Percentiles rank a stretch among this genome's conserved stretches.
Conservation (phyloP, 2,329 filamentous ascomycete genomes). For the Aspergillus carbonarius region DNA sequence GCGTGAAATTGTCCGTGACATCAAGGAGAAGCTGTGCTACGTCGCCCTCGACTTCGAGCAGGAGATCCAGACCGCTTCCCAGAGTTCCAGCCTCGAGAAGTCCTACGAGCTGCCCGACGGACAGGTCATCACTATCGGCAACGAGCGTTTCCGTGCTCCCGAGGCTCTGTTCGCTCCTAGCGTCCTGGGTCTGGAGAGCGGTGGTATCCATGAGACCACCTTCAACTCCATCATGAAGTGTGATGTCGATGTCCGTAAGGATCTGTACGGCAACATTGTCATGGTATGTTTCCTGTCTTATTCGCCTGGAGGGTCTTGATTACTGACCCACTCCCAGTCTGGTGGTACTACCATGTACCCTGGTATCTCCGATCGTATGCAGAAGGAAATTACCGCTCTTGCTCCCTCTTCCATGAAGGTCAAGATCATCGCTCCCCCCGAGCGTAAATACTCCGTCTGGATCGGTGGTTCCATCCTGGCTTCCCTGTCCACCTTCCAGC, state of each 20-base stretch:
- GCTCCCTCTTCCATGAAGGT: conserved; percentile 99
- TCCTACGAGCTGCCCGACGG: conserved; percentile 99
- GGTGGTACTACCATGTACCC: conserved; percentile 99
- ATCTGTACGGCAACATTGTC: conserved; percentile 99
- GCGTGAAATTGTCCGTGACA: conserved; percentile 99
- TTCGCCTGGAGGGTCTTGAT: not conserved
- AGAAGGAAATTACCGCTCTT: conserved; percentile 99
- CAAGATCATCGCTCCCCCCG: conserved; percentile 99
- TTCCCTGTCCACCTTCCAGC: conserved; percentile 99
- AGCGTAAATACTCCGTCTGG: conserved; percentile 99
- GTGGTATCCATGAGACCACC: conserved; percentile 98
- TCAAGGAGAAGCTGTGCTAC: conserved; percentile 99
- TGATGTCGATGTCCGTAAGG: conserved; percentile 99
- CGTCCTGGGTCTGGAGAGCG: conserved; percentile 95
- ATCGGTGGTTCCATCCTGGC: conserved; percentile 99
- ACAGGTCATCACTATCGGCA: conserved; percentile 99
- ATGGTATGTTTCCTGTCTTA: conserved; percentile 69
- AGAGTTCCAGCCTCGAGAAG: conserved; percentile 99
- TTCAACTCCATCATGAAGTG: conserved; percentile 99
- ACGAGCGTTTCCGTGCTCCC: conserved; percentile 99
- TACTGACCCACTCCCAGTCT: conserved; percentile 62
- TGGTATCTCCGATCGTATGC: conserved; percentile 99
- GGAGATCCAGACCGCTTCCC: conserved; percentile 99
- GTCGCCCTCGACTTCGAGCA: conserved; percentile 99
- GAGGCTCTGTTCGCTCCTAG: conserved; percentile 99